Base-by-base conservation (phyloP, 2,329 filamentous ascomycete species). In the Penicillium concentricum region DNA sequence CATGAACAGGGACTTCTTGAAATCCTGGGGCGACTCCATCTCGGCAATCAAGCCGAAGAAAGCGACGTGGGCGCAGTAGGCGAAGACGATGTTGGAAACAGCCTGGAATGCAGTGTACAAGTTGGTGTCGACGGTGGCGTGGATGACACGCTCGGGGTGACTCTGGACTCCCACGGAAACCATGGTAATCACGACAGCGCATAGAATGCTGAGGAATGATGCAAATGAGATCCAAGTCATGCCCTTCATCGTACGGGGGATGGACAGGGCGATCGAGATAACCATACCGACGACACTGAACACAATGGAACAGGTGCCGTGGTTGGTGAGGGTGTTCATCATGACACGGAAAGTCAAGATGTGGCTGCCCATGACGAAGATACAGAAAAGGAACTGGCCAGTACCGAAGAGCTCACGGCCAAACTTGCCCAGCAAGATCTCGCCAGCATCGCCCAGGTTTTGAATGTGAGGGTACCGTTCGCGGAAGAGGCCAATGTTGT, bases 321-420 rank as follows among this genome's bases (percentile, higher is more conserved):
- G 81, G 4, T 83, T 72, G 22, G 85, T 86, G 45, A 90, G 76
- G 54, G 81, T 85, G 66, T 85, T 85, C 72, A 89, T 82, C 70
- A 87, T 87, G 65, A 90, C 86, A 16, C 82, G 82, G 62, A 89
- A 89, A 0, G 86, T 89, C 58, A 90, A 75, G 58, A 88, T 81
- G 72, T 91, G 88, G 16, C 86, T 88, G 35, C 82, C 87, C 72
- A 87, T 85, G 60, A 88, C 83, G 74, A 90, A 88, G 60, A 87
- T 76, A 37, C 89, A 78, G 71, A 89, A 84, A 15, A 90, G 73
- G 9, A 82, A 75, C 63, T 88, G 86, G 62, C 83, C 86, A 52
- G 78, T 71, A 32, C 85, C 86, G 48, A 88, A 79, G 30, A 90
- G 62, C 69, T 88, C 84, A 58, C 85, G 82, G 1, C 85, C 86